Conservation (phyloP, 495 filamentous ascomycete species). For the Eremomyces bilateralis region DNA sequence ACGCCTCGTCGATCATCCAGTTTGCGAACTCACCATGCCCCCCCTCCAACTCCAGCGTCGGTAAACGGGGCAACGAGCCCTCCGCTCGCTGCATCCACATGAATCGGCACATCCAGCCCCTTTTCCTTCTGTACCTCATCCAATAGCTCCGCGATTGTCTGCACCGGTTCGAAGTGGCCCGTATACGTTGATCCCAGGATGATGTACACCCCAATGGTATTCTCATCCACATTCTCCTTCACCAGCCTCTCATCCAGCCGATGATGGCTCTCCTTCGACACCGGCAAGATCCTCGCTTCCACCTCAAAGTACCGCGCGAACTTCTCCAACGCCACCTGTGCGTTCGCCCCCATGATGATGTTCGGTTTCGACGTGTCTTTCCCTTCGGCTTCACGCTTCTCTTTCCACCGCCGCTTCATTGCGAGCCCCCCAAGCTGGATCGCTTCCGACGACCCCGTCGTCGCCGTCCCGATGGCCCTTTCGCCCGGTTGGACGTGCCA, state of each 20-base stretch:
- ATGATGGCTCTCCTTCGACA: conserved; percentile 38
- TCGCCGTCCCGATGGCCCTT: conserved; percentile 48
- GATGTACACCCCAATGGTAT: conserved; percentile 59
- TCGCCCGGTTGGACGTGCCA: conserved; percentile 46
- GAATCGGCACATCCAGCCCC: conserved; percentile 47
- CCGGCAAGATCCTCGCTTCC: conserved; percentile 46
- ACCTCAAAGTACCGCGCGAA: conserved; percentile 59
- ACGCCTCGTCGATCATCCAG: no score
- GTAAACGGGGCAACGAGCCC: conserved; percentile 59
- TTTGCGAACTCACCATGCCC: no score
- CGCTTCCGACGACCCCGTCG: conserved; percentile 51
- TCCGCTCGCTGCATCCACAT: conserved; percentile 52
- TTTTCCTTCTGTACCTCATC: conserved; percentile 43
- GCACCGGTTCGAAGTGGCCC: conserved; percentile 56
- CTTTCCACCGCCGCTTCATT: conserved; percentile 63
- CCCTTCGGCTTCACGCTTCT: conserved; percentile 33
- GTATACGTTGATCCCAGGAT: conserved; percentile 59
- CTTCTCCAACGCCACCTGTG: conserved; percentile 57
- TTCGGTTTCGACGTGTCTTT: conserved; percentile 44
- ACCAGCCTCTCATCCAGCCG: conserved; percentile 42
- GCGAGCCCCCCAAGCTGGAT: conserved; percentile 56
- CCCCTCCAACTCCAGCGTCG: conserved; percentile 20
- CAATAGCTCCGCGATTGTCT: conserved; percentile 40
- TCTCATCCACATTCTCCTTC: conserved; percentile 47
- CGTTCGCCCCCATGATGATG: conserved; percentile 60